Evolutionary conservation across 2,329 filamentous ascomycete genomes (phyloP), one percentile per base, ranked within the genome.

Genomic region (Gliomastix tumulicola): DNA sequence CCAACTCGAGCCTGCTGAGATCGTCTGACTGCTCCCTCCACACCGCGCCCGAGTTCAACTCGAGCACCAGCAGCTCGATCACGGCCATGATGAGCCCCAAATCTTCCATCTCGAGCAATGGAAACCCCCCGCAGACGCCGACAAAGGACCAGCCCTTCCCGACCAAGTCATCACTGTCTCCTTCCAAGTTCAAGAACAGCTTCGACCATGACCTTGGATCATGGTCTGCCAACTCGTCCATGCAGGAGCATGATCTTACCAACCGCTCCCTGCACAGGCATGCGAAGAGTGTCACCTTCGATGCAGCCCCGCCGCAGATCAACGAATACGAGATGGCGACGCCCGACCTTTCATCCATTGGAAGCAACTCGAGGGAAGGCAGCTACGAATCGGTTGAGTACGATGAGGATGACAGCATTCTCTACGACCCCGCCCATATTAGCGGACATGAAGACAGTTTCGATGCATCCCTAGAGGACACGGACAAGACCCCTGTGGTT

Each of bases 311-410:
- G 17, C 92, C 92, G 18, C 86, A 94, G 55, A 76, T 98, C 51
- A 95, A 97, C 55, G 92, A 98, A 63, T 98, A 97, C 58, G 92
- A 97, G 62, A 89, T 96, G 84, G 85, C 88, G 22, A 98, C 92
- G 3, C 92, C 92, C 10, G 92, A 96, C 54, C 77, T 94, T n/a
- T 96, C 90, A 3, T 94, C 89, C 0, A 72, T 94, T 18, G 87
- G 86, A 19, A 90, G 86, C 34, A 88, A 84, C 48, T 97, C 90
- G 11, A 83, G 90, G 8, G 88, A 96, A 53, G 88, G 88, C 30
- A 97, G 90, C 64, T 96, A 86, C 56, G 89, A 96, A 43, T 90
- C 87, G 0, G 79, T 85, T 19, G 82, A 84, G 15, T n/a, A n/a
- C n/a, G 77, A 88, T 28, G 77, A 82, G 19, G 83, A 88, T 31